Conservation (phyloP, 2,329 filamentous ascomycete genomes). For the Aspergillus sp. region DNA sequence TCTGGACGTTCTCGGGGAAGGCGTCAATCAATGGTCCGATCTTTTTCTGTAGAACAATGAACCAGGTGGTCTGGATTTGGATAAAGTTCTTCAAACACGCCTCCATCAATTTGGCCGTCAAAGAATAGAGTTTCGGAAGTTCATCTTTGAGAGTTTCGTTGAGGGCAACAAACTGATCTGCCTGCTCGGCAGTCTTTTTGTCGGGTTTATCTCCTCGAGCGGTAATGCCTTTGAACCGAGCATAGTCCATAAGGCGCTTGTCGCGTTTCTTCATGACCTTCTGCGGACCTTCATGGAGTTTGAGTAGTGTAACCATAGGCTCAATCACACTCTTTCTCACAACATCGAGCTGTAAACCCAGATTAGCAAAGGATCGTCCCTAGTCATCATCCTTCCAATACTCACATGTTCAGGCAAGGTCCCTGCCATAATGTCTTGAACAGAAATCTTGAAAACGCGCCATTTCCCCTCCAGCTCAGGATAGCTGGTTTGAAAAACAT, state of each 20-base stretch:
- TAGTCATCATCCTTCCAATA: conserved; percentile 2
- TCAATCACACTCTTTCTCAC: conserved; percentile 82
- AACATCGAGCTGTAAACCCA: conserved; percentile 50
- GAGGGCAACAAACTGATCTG: conserved; percentile 85
- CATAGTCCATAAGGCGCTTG: conserved; percentile 88
- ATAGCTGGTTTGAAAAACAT: conserved; percentile 65
- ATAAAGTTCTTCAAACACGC: conserved; percentile 81
- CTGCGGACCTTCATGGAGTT: conserved; percentile 78
- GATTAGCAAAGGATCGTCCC: conserved; percentile 4
- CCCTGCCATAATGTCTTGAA: conserved; percentile 80
- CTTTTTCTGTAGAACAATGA: conserved; percentile 78
- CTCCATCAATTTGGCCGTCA: conserved; percentile 82
- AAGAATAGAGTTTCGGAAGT: conserved; percentile 75
- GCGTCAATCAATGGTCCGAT: conserved; percentile 72
- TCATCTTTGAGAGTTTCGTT: conserved; percentile 94
- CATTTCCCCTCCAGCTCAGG: conserved; percentile 91
- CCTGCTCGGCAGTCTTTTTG: conserved; percentile 77
- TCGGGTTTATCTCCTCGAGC: conserved; percentile 83
- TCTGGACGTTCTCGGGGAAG: conserved; percentile 64
- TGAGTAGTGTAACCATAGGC: conserved; percentile 75
- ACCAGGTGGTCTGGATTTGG: conserved; percentile 81
- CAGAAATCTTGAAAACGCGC: conserved; percentile 84
- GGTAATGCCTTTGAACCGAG: conserved; percentile 74
- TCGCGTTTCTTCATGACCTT: conserved; percentile 91
- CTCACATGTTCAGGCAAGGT: conserved; percentile 79